Evolutionary conservation across 1,139 yeast species (phyloP).

Genomic region (Geotrichum histeridarum): DNA sequence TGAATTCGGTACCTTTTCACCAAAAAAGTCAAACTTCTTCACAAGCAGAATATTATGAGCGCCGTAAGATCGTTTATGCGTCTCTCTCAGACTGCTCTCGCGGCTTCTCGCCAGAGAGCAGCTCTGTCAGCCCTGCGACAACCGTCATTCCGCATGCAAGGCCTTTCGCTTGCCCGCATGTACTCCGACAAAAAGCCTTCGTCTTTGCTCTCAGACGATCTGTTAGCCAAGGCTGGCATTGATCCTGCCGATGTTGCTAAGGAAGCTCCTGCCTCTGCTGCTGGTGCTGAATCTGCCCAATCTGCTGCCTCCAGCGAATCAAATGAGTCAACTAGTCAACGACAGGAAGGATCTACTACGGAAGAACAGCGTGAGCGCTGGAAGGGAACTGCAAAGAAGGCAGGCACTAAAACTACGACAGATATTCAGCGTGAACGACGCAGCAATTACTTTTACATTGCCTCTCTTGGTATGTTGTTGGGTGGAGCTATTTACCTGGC

Average conservation of each 20-base stretch:
- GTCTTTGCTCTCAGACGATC: conserved; percentile 71
- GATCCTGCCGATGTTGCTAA: conserved; percentile 43
- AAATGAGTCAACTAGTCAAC: conserved; percentile 1
- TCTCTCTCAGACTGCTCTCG: conserved; percentile 5
- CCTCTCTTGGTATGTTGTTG: conserved; percentile 53
- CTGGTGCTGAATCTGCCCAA: conserved; percentile 24
- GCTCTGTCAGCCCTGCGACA: neutral
- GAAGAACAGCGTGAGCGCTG: conserved; percentile 33
- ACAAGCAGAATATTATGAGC: neutral
- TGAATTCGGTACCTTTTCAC: too few species aligned
- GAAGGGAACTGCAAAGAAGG: conserved; percentile 38
- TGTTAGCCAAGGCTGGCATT: conserved; percentile 79
- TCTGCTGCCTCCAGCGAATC: conserved; percentile 29
- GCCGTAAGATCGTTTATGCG: conserved; percentile 10
- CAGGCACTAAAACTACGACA: conserved; percentile 57
- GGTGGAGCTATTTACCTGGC: conserved; percentile 71
- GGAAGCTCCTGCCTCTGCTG: conserved; percentile 24
- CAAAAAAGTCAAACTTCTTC: too few species aligned
- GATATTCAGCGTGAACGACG: conserved; percentile 53
- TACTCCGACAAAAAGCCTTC: conserved; percentile 31
- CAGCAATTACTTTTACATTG: conserved; percentile 34
- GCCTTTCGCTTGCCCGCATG: neutral
- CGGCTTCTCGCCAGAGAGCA: conserved; percentile 4
- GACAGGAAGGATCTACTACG: conserved; percentile 21
- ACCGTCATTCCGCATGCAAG: neutral